Percentiles rank a stretch among this genome's conserved stretches.
These are phyloP conservation scores for Ammopiptanthus mongolicus DNA, from an alignment of 306 rosid genomes.

Conservation along the genomic window DNA sequence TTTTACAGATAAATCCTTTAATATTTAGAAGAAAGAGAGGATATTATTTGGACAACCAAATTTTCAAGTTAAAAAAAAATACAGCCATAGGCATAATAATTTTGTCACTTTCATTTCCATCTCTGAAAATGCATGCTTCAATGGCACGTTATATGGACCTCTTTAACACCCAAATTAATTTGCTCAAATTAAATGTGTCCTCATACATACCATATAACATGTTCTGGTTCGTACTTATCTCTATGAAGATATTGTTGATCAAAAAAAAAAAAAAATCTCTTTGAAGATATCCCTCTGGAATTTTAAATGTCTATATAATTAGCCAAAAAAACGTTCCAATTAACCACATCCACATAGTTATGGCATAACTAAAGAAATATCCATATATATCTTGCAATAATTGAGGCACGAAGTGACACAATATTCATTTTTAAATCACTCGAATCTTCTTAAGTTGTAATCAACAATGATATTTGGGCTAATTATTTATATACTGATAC, in stretches of 20 bases:
- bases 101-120: neutral
- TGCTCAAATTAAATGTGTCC: neutral
- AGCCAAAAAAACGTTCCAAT: neutral
- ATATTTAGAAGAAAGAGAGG: neutral
- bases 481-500: neutral
- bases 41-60: neutral
- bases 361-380: neutral
- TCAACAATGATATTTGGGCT: neutral
- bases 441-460: neutral
- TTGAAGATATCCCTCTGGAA: neutral
- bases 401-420: slow-evolving; percentile 2
- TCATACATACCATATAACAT: neutral
- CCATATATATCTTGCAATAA: neutral
- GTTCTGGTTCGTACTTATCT: too few relatives aligned
- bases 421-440: neutral
- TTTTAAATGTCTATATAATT: neutral
- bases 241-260: too few relatives aligned
- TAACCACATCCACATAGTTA: neutral
- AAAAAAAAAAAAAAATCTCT: too few relatives aligned
- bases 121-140: neutral
- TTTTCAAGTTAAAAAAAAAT: neutral
- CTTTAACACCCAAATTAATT: neutral
- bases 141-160: neutral
- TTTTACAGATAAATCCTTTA: neutral
- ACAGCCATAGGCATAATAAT: neutral